Conservation (phyloP, 352 stramenopile genomes). For the Globisporangium barbulae region DNA sequence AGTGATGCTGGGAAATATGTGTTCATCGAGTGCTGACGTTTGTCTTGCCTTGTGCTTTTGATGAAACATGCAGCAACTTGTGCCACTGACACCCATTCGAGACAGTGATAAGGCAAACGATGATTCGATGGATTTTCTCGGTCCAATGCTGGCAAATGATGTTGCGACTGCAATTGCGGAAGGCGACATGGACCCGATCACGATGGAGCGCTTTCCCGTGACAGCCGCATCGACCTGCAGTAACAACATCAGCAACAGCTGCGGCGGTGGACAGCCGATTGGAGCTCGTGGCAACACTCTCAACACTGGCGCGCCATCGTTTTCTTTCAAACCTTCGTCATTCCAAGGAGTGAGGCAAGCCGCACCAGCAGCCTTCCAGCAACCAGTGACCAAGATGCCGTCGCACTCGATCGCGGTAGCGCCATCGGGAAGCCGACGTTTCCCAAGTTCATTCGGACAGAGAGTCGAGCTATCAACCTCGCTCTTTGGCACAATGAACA, state of each 20-base stretch:
- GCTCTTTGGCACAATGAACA: neutral
- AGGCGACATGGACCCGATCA: conserved; percentile 76
- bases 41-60: neutral
- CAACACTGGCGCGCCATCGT: neutral
- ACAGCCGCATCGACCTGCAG: neutral
- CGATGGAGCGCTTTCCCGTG: conserved; percentile 36
- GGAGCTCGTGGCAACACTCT: neutral
- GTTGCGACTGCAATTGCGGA: conserved; percentile 56
- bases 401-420: neutral
- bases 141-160: conserved; percentile 43
- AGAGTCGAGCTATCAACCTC: neutral
- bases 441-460: conserved; percentile 9
- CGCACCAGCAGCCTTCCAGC: conserved; percentile 2
- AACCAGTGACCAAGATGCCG: neutral
- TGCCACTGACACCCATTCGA: conserved; percentile 57
- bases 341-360: neutral
- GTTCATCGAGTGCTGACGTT: neutral
- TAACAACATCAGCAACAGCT: neutral
- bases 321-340: neutral
- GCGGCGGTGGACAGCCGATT: neutral
- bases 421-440: neutral
- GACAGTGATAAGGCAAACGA: conserved; percentile 25
- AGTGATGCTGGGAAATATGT: too few relatives aligned
- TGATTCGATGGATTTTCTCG: conserved; percentile 57
- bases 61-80: conserved; percentile 42